These are phyloP conservation scores for Effrenium voratum DNA, from an alignment of 73 alveolate species.

Conservation along the genomic window DNA sequence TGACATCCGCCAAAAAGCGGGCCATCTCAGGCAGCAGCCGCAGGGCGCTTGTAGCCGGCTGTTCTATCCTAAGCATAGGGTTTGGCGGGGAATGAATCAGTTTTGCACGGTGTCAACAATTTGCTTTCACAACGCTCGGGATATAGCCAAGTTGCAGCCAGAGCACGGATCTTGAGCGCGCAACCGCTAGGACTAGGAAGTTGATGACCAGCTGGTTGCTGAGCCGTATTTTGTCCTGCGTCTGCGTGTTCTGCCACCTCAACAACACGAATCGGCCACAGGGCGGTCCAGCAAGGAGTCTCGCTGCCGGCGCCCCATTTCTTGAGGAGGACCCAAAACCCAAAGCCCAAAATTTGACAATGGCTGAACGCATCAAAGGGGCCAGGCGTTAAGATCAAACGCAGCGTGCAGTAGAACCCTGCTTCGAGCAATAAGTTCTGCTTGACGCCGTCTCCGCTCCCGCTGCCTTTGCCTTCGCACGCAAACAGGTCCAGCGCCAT, in stretches of 20 bases:
- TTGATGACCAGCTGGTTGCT: slow-evolving; percentile 16
- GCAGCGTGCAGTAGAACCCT: background rate
- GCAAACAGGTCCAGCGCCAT: background rate
- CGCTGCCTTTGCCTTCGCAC: background rate
- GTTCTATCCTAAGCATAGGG: background rate
- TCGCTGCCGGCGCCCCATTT: background rate
- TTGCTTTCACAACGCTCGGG: no score
- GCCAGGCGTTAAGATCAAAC: background rate
- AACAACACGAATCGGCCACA: background rate
- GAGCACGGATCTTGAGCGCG: background rate
- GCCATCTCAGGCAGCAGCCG: background rate
- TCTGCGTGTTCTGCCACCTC: background rate
- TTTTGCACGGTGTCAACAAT: background rate
- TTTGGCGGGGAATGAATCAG: background rate
- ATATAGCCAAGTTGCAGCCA: background rate
- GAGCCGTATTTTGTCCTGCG: background rate
- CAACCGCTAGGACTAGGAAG: background rate
- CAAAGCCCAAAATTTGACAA: background rate
- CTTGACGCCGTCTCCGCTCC: background rate
- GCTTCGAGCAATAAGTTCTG: background rate
- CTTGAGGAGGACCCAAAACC: background rate
- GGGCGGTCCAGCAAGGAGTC: background rate
- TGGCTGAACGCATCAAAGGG: background rate
- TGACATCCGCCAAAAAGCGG: background rate
- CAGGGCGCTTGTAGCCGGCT: background rate